phyloP scores from a whole-genome alignment of 139 green algal species.

The Chlamydomonas eustigma region DNA sequence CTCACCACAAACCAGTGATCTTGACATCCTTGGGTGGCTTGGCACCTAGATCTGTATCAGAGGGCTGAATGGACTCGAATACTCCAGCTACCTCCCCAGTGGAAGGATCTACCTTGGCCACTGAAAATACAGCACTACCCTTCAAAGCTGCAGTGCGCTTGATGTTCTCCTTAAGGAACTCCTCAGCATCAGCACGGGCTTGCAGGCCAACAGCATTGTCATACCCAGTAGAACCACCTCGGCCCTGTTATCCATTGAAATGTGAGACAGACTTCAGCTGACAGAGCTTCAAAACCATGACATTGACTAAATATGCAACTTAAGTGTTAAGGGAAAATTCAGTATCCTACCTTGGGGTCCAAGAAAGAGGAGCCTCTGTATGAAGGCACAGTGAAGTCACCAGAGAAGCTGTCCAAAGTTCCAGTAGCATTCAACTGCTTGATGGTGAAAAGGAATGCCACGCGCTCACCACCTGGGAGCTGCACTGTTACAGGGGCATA shows the following conservation, averaged over 20 bases:
- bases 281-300: not conserved
- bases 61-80: slow-evolving; percentile 98
- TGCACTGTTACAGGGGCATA: slow-evolving; percentile 96
- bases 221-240: slow-evolving; percentile 91
- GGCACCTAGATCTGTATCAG: slow-evolving; percentile 96
- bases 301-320: not conserved
- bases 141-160: slow-evolving; percentile 79
- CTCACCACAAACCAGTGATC: slow-evolving; percentile 90
- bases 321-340: too few species aligned
- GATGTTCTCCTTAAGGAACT: slow-evolving; percentile 90
- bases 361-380: slow-evolving; percentile 99
- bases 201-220: slow-evolving; percentile 92
- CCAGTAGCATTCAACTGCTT: slow-evolving; percentile 95
- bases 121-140: slow-evolving; percentile 82
- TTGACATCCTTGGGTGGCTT: slow-evolving; percentile 99
- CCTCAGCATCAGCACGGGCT: slow-evolving; percentile 74
- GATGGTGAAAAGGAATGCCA: slow-evolving; percentile 99
- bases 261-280: not conserved
- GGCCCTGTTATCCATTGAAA: slow-evolving; percentile 49
- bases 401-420: slow-evolving; percentile 82
- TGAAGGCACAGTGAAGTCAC: slow-evolving; percentile 95
- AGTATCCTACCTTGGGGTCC: slow-evolving; percentile 90
- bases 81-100: slow-evolving; percentile 95
- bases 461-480: slow-evolving; percentile 95
- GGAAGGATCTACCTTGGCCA: slow-evolving; percentile 83